These are phyloP conservation scores for Colletotrichum sp. DNA, from an alignment of 2,329 filamentous ascomycete species.

Conservation along the genomic window DNA sequence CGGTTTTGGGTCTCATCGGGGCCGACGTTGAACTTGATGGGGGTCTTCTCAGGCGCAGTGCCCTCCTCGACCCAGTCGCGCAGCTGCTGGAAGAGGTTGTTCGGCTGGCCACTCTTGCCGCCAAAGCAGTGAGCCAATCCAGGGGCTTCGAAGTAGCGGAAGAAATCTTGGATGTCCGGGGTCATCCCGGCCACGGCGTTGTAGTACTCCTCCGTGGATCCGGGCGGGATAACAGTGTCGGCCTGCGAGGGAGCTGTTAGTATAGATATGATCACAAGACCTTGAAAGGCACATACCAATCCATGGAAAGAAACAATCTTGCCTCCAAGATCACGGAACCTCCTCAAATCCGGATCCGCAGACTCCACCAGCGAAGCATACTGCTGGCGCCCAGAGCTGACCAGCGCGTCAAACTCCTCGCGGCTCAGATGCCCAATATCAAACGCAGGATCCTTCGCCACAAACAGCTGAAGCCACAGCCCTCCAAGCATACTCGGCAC, in stretches of 20 bases:
- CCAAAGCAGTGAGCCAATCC: slow-evolving; percentile 35
- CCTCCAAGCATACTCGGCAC: not conserved
- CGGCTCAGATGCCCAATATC: not conserved
- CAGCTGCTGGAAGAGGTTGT: slow-evolving; percentile 27
- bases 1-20: slow-evolving; percentile 28
- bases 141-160: slow-evolving; percentile 33
- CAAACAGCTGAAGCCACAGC: not conserved
- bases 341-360: slow-evolving; percentile 28
- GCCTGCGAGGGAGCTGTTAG: slow-evolving; percentile 28
- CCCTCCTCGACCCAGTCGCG: slow-evolving; percentile 35
- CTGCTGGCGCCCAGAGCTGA: not conserved
- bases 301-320: slow-evolving; percentile 45
- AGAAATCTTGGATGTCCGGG: slow-evolving; percentile 30
- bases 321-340: slow-evolving; percentile 41
- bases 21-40: slow-evolving; percentile 2
- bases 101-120: slow-evolving; percentile 28
- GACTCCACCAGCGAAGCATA: not conserved
- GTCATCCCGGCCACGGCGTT: slow-evolving; percentile 22
- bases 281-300: not conserved
- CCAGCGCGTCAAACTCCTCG: not conserved
- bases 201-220: slow-evolving; percentile 30
- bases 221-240: slow-evolving; percentile 21
- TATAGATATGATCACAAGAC: not conserved
- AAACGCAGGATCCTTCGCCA: not conserved
- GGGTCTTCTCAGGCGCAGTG: slow-evolving; percentile 23